These are phyloP conservation scores for Fusarium proliferatum DNA, from an alignment of 2,329 filamentous ascomycete species.

Conservation along the genomic window DNA sequence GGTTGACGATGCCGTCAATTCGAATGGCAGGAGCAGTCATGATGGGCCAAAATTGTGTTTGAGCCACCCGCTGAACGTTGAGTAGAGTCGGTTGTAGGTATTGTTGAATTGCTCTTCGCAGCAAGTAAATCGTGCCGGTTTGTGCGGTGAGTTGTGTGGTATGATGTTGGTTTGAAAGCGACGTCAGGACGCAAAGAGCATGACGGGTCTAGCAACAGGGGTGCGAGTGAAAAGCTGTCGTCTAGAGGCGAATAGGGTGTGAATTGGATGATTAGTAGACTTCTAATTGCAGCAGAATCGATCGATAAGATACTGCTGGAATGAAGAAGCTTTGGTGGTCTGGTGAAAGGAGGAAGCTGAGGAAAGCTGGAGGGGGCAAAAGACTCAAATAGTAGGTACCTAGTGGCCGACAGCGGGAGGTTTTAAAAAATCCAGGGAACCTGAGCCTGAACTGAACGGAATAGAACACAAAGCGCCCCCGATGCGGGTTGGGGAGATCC, in stretches of 20 bases:
- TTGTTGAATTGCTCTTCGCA: constrained; percentile 37
- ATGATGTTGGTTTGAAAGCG: constrained; percentile 17
- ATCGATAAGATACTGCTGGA: constrained; percentile 39
- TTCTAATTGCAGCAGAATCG: constrained; percentile 12
- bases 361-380: constrained; percentile 33
- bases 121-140: constrained; percentile 21
- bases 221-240: constrained; percentile 1
- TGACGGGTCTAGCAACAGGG: constrained; percentile 32
- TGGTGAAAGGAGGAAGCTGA: constrained; percentile 12
- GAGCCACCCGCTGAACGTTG: constrained; percentile 16
- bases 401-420: constrained; percentile 40
- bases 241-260: background rate
- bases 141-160: constrained; percentile 6
- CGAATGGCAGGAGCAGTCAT: constrained; percentile 47
- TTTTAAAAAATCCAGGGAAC: constrained; percentile 40
- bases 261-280: background rate
- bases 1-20: constrained; percentile 51
- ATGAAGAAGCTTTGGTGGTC: background rate
- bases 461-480: constrained; percentile 12
- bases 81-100: constrained; percentile 19
- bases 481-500: constrained; percentile 39
- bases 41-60: constrained; percentile 30
- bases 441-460: background rate
- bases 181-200: constrained; percentile 42
- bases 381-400: constrained; percentile 35